A percentile compares a stretch with the other conserved stretches of the same genome.
These are phyloP conservation scores for Linderniella brevidens DNA, from an alignment of 257 asterid species.

Conservation along the genomic window DNA sequence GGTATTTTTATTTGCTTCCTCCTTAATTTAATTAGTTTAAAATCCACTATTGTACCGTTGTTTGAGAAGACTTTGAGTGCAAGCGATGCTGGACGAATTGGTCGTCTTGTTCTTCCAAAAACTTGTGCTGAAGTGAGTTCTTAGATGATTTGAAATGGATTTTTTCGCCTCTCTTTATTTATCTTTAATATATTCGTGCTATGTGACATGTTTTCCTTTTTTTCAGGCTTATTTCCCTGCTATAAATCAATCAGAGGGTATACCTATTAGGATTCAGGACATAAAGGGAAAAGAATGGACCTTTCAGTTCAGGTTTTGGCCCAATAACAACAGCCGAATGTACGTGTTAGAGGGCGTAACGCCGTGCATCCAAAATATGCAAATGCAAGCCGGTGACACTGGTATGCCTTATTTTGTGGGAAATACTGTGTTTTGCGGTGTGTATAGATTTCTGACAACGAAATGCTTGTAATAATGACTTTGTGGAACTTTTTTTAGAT, in stretches of 20 bases:
- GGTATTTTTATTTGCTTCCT: neutral
- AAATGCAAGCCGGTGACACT: conserved; percentile 93
- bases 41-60: conserved; percentile 62
- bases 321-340: conserved; percentile 97
- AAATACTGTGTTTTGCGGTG: no score
- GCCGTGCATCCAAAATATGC: conserved; percentile 97
- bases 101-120: conserved; percentile 94
- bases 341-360: conserved; percentile 97
- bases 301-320: conserved; percentile 97
- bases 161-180: neutral
- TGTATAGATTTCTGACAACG: no score
- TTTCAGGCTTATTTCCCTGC: conserved; percentile 77
- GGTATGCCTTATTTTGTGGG: conserved; percentile 31
- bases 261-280: conserved; percentile 83
- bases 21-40: conserved; percentile 34
- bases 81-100: conserved; percentile 98
- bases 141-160: conserved; percentile 7
- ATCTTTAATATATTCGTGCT: conserved; percentile 6
- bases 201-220: neutral
- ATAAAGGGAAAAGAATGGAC: conserved; percentile 93
- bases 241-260: conserved; percentile 82
- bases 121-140: conserved; percentile 92
- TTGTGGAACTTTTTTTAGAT: no score
- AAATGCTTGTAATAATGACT: no score
- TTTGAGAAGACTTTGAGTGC: conserved; percentile 95